These are phyloP conservation scores for Micractinium conductrix DNA, from an alignment of 139 green algal species.

Conservation along the genomic window DNA sequence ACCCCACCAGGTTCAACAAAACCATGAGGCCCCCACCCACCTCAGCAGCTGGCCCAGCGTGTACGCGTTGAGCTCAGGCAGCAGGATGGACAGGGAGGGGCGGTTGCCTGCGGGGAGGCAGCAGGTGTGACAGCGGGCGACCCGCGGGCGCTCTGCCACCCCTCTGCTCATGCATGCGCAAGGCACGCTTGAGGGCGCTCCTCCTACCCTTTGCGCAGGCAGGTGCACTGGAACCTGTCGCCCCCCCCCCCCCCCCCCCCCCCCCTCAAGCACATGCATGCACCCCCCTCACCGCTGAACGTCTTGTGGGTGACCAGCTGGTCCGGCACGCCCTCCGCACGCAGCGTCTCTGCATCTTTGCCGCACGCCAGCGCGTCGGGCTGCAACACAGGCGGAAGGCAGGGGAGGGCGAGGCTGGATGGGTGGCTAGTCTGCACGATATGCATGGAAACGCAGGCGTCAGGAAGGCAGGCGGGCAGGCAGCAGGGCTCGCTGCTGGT, in stretches of 20 bases:
- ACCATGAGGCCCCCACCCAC: background rate
- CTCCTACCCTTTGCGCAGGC: too few species aligned
- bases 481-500: too few species aligned
- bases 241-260: too few species aligned
- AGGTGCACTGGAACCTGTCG: too few species aligned
- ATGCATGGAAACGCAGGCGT: too few species aligned
- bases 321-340: conserved; percentile 83
- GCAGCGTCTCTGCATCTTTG: conserved; percentile 89
- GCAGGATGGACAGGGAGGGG: conserved; percentile 90
- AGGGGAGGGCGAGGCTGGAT: too few species aligned
- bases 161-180: background rate
- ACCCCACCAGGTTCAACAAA: too few species aligned
- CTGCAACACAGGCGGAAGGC: too few species aligned
- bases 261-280: background rate
- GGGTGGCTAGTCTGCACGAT: too few species aligned
- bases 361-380: conserved; percentile 92
- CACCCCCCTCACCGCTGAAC: conserved; percentile 49
- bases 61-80: conserved; percentile 92
- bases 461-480: too few species aligned
- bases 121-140: too few species aligned
- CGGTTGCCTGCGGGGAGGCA: conserved; percentile 80
- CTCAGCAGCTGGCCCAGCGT: conserved; percentile 95
- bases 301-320: conserved; percentile 95
- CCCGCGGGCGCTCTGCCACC: background rate
- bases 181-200: background rate